phyloP scores from a whole-genome alignment of 2,329 filamentous ascomycete genomes.

The Aspergillus luchuensis region DNA sequence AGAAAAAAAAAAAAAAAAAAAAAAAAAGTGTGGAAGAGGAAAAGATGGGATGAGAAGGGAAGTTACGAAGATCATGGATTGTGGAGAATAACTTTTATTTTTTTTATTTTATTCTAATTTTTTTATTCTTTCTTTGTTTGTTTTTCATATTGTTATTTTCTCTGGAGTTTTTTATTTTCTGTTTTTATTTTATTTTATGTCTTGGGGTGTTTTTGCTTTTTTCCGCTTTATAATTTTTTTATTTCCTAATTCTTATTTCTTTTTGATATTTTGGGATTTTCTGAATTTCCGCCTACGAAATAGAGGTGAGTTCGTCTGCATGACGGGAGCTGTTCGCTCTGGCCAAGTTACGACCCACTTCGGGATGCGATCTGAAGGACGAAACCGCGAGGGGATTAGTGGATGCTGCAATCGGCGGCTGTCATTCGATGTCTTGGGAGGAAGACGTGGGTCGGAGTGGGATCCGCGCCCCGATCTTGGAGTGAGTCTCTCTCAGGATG shows the following conservation, averaged over 20 bases:
- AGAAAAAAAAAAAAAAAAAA: background rate
- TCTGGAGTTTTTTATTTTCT: too few species aligned
- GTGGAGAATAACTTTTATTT: background rate
- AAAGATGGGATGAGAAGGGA: background rate
- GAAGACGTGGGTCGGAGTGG: constrained; percentile 12
- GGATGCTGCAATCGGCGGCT: constrained; percentile 7
- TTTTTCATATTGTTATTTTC: too few species aligned
- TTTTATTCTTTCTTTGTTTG: too few species aligned
- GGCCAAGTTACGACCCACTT: constrained; percentile 22
- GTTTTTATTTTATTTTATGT: too few species aligned
- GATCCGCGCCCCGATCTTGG: constrained; percentile 25
- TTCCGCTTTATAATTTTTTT: too few species aligned
- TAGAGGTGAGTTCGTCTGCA: constrained; percentile 17
- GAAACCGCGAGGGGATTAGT: too few species aligned
- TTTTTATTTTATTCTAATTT: too few species aligned
- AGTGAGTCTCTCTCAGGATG: too few species aligned
- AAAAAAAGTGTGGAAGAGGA: constrained; percentile 7
- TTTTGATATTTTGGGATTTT: too few species aligned
- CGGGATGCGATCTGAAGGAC: constrained; percentile 16
- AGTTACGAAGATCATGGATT: constrained; percentile 16
- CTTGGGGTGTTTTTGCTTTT: too few species aligned
- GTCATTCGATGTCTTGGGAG: constrained; percentile 16
- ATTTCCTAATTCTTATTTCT: too few species aligned
- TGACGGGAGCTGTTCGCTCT: constrained; percentile 24
- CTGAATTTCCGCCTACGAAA: too few species aligned